Conservation (phyloP, 1,284 basidiomycete genomes). For the Trichosporon coremiiforme region DNA sequence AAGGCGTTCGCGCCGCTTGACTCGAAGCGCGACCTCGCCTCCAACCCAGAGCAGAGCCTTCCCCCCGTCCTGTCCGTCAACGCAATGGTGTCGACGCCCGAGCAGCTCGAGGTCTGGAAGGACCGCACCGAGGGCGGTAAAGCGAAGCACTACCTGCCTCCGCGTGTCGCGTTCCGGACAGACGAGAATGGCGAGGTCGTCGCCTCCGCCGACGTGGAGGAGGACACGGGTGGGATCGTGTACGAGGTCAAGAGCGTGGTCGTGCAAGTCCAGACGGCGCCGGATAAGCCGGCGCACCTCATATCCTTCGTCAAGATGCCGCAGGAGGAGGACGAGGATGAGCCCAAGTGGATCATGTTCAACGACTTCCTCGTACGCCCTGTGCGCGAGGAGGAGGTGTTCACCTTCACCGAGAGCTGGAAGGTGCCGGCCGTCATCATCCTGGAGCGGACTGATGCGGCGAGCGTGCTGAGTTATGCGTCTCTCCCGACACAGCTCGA, state of each 20-base stretch:
- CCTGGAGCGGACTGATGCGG: conserved; percentile 73
- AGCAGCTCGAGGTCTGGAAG: conserved; percentile 75
- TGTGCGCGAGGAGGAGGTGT: conserved; percentile 79
- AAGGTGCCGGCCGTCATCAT: conserved; percentile 92
- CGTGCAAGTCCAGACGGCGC: conserved; percentile 74
- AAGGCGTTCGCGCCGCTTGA: conserved; percentile 73
- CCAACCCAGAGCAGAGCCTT: conserved; percentile 60
- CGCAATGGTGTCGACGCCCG: conserved; percentile 75
- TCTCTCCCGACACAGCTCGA: conserved; percentile 71
- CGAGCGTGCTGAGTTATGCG: conserved; percentile 65
- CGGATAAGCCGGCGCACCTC: conserved; percentile 75
- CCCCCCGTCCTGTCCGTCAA: conserved; percentile 89
- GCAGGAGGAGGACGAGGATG: conserved; percentile 63
- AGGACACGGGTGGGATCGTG: conserved; percentile 60
- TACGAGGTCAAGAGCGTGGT: conserved; percentile 74
- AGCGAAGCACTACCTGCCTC: conserved; percentile 45
- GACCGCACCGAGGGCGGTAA: conserved; percentile 58
- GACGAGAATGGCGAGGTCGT: conserved; percentile 59
- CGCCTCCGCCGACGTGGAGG: conserved; percentile 38
- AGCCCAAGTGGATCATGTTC: conserved; percentile 86
- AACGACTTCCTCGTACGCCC: conserved; percentile 93
- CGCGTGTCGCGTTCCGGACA: conserved; percentile 52
- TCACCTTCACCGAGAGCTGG: conserved; percentile 86
- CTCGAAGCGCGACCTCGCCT: conserved; percentile 70
- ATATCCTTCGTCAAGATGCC: conserved; percentile 79